Evolutionary conservation across 192 early-diverging fungal genomes (phyloP).

Genomic region (Linnemannia zychae): DNA sequence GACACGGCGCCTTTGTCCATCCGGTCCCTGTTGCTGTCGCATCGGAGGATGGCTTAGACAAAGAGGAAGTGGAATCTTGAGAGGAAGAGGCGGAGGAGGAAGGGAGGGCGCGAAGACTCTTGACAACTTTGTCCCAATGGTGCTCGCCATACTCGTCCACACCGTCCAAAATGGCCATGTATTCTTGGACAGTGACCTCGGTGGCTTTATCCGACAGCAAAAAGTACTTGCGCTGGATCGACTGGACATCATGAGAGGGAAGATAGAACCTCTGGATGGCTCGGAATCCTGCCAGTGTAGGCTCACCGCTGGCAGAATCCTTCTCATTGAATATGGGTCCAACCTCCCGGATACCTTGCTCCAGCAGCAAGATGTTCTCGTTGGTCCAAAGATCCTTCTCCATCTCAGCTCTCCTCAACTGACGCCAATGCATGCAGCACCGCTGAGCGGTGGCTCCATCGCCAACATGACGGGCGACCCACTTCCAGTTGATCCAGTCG

Average conservation of each 20-base stretch:
- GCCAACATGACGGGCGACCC: slow-evolving; percentile 48
- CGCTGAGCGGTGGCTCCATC: slow-evolving; percentile 27
- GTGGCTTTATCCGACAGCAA: slow-evolving; percentile 44
- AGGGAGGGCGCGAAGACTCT: slow-evolving; percentile 8
- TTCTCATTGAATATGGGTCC: slow-evolving; percentile 28
- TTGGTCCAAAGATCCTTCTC: slow-evolving; percentile 29
- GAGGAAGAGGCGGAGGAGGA: slow-evolving; percentile 4
- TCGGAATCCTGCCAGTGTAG: slow-evolving; percentile 5
- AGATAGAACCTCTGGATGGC: slow-evolving; percentile 39
- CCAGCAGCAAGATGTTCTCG: slow-evolving; percentile 27
- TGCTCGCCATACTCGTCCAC: slow-evolving; percentile 40
- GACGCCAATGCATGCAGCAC: slow-evolving; percentile 34
- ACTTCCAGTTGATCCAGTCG: slow-evolving; percentile 53
- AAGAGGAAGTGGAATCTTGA: neutral
- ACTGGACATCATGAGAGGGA: slow-evolving; percentile 3
- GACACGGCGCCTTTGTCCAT: slow-evolving; percentile 50
- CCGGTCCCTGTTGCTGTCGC: neutral
- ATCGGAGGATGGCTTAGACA: neutral
- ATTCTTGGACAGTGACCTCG: slow-evolving; percentile 36
- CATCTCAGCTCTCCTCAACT: slow-evolving; percentile 17
- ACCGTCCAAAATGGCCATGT: slow-evolving; percentile 44
- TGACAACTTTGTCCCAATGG: slow-evolving; percentile 48
- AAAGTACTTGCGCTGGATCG: slow-evolving; percentile 38
- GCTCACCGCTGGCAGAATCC: neutral
- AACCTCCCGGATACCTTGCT: slow-evolving; percentile 40